Evolutionary conservation across 192 early-diverging fungal species (phyloP), one percentile per base, ranked within the genome.

Genomic region (Lunasporangiospora selenospora): DNA sequence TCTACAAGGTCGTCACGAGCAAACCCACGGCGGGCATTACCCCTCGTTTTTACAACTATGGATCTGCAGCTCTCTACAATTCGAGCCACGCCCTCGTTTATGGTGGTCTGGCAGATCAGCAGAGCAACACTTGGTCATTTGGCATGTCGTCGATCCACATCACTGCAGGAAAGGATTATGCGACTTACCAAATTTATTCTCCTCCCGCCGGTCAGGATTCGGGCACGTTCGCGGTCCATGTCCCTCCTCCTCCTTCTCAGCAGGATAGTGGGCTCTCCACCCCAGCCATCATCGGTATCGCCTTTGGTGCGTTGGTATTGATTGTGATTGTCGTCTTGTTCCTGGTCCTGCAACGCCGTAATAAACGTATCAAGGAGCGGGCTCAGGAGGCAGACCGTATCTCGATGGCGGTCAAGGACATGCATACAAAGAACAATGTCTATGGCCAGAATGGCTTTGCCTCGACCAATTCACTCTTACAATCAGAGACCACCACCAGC

Each of bases 251-350:
- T 1, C 27, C 65, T 3, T 32, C 12, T 19, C 4, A 29, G 3
- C 41, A 31, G 0, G 53, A 50, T 9, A 15, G 30, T 6, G 69
- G 69, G 1, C 40, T 73, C 6, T 63, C 69, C 1, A 62, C 60
- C 1, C 41, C 48, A 6, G 69, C 69, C 29, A 73, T 73, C 36
- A 63, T 73, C 19, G 69, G 69, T 8, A 73, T 73, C 24, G 69
- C 69, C 36, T 45, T 73, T 10, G 61, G 69, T 19, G 69, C 55
- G 9, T 54, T 45, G 0, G 69, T 61, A 1, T 16, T 73, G 2
- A 6, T 73, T 26, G 53, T 73, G 47, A 46, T 73, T 6, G 48
- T 43, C 19, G 55, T 21, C 10, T 29, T 73, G 16, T 47, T 58
- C 5, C 11, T 21, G 3, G 40, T 63, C 23, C 63, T 73, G 27